Evolutionary conservation across 2,329 filamentous ascomycete species (phyloP), one percentile per base, ranked within the genome.

Genomic region (Hymenoscyphus fructigenus): DNA sequence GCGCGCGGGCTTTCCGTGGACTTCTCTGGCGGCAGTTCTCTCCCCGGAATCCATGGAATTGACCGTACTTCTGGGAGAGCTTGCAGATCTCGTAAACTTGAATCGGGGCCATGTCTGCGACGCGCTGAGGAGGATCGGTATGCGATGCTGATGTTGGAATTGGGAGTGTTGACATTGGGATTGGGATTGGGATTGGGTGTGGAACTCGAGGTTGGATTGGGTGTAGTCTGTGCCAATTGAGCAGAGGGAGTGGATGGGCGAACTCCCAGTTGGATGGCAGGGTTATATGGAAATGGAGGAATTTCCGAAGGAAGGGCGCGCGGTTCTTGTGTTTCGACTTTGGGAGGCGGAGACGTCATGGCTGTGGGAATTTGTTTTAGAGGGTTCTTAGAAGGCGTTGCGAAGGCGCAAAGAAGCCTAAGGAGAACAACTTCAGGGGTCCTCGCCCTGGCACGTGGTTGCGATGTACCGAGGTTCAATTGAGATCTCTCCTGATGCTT

Each of bases 31-130:
- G 67, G 61, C 3, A 71, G 26, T 47, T 71, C 67, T 56, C 67
- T 69, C n/a, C 70, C 69, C 15, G 41, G 14, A 17, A 62, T 63
- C 70, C 70, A 73, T 38, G 71, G 71, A 56, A 72, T 71, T 2
- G 64, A 20, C 44, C 71, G 61, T 5, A 73, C 23, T 34, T 70
- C 66, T 36, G 71, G 71, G 4, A 72, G 65, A 17, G 64, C 65
- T 4, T 63, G 57, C 17, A 72, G 60, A 6, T 55, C 59, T 7
- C 65, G 65, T 4, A 72, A 61, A 20, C 23, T 20, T 9, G 61
- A 62, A 34, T 70, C 67, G 7, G 20, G 29, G 5, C 47, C 47
- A 10, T 36, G 15, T 57, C 41, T 62, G 55, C 57, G 57, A 38
- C 61, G 53, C 23, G 36, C 47, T 2, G 44, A 15, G 56, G 58